Evolutionary conservation across 805 yeast genomes (phyloP).

Genomic region (Yamadazyma sp.): DNA sequence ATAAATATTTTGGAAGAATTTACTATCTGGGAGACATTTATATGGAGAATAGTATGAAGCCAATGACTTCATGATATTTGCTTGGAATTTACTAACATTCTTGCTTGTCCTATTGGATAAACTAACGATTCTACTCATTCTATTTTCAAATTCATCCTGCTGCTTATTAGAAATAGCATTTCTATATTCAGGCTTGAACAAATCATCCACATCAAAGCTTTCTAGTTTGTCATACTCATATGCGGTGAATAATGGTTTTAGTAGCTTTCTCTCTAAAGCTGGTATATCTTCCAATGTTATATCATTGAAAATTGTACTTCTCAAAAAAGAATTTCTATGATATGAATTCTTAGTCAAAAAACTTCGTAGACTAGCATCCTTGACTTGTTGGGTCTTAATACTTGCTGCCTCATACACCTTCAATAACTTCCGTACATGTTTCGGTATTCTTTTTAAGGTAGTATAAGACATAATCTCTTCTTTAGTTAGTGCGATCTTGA

Average conservation of each 20-base stretch:
- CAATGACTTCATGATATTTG: conserved; percentile 22
- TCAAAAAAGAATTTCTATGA: not conserved
- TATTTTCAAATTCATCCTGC: too few species aligned
- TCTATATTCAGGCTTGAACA: conserved; percentile 13
- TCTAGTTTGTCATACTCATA: conserved; percentile 16
- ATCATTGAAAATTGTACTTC: not conserved
- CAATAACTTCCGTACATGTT: conserved; percentile 6
- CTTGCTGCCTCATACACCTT: conserved; percentile 4
- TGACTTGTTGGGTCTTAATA: not conserved
- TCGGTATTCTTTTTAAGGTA: conserved; percentile 9
- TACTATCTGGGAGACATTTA: conserved; percentile 2
- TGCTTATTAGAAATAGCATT: too few species aligned
- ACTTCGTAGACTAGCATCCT: conserved; percentile 1
- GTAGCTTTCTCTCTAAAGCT: conserved; percentile 16
- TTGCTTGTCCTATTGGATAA: too few species aligned
- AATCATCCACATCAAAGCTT: conserved; percentile 5
- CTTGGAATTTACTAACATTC: too few species aligned
- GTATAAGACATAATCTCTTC: conserved; percentile 14
- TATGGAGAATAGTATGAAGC: conserved; percentile 26
- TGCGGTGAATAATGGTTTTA: conserved; percentile 21
- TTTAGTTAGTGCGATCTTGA: too few species aligned
- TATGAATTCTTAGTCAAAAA: not conserved
- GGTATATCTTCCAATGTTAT: conserved; percentile 19
- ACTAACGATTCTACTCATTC: too few species aligned
- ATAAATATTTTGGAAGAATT: conserved; percentile 17